A percentile compares a stretch with the other conserved stretches of the same genome.
Evolutionary conservation across 805 yeast species (phyloP).

Genomic region (Kuraishia borneana): DNA sequence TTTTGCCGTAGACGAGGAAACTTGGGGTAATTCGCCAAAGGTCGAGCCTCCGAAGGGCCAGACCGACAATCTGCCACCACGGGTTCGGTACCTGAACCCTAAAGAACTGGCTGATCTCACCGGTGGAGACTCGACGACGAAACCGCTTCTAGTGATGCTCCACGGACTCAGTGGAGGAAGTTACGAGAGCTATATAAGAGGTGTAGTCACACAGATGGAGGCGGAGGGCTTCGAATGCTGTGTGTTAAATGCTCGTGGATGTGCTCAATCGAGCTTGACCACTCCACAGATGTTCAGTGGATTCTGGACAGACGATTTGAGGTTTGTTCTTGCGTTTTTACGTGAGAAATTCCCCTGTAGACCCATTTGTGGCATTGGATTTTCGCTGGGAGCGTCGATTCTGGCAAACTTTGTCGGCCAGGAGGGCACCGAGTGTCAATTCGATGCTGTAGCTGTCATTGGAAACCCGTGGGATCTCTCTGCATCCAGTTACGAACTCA

Average conservation of each 20-base stretch:
- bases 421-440: slow-evolving; percentile 33
- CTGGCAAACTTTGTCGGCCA: slow-evolving; percentile 66
- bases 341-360: slow-evolving; percentile 44
- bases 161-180: slow-evolving; percentile 85
- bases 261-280: slow-evolving; percentile 58
- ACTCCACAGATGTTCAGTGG: slow-evolving; percentile 65
- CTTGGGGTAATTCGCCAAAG: too few relatives aligned
- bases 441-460: slow-evolving; percentile 47
- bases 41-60: slow-evolving; percentile 11
- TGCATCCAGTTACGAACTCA: slow-evolving; percentile 33
- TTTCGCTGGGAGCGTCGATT: slow-evolving; percentile 69
- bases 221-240: slow-evolving; percentile 44
- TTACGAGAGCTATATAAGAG: slow-evolving; percentile 66
- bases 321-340: slow-evolving; percentile 41
- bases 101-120: slow-evolving; percentile 26
- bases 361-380: slow-evolving; percentile 61
- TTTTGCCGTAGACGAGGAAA: slow-evolving; percentile 38
- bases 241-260: slow-evolving; percentile 68
- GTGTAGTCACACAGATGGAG: slow-evolving; percentile 34
- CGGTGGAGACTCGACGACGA: slow-evolving; percentile 20
- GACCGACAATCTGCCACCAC: slow-evolving; percentile 20
- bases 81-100: slow-evolving; percentile 41
- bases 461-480: slow-evolving; percentile 70
- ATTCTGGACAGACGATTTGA: slow-evolving; percentile 59
- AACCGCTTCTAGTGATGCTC: slow-evolving; percentile 52